Evolutionary conservation across 768 basidiomycete species (phyloP).

Genomic region (Suillus clintonianus): DNA sequence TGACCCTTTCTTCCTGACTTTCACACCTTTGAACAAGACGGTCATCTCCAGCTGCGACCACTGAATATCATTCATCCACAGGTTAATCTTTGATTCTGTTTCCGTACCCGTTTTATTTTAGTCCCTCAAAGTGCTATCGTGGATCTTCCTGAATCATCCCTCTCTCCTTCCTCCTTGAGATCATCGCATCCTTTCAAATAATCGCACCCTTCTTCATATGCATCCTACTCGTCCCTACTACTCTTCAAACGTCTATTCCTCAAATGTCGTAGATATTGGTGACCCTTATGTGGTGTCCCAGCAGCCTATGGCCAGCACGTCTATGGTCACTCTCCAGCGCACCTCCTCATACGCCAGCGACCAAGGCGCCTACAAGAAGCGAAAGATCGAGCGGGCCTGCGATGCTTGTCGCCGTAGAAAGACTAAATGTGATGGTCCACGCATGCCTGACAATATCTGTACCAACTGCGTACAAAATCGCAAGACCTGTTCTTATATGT

Average conservation of each 20-base stretch:
- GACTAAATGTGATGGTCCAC: slow-evolving; percentile 62
- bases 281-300: slow-evolving; percentile 13
- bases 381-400: slow-evolving; percentile 57
- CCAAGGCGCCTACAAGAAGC: slow-evolving; percentile 35
- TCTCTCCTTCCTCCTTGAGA: slow-evolving; percentile 3
- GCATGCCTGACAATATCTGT: slow-evolving; percentile 50
- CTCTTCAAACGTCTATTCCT: slow-evolving; percentile 10
- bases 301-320: not conserved
- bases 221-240: slow-evolving; percentile 17
- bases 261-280: slow-evolving; percentile 31
- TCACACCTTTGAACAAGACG: not conserved
- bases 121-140: slow-evolving; percentile 15
- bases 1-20: not conserved
- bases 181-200: not conserved
- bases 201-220: slow-evolving; percentile 12
- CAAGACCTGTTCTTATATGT: slow-evolving; percentile 64
- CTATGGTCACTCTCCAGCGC: slow-evolving; percentile 17
- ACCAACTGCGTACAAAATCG: slow-evolving; percentile 56
- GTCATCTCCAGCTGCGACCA: no score
- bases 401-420: slow-evolving; percentile 61
- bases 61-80: no score
- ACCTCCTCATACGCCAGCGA: slow-evolving; percentile 8
- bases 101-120: slow-evolving; percentile 12
- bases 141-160: slow-evolving; percentile 6
- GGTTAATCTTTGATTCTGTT: not conserved